Evolutionary conservation across 2,329 filamentous ascomycete genomes (phyloP).

Genomic region (Bipolaris bicolor): DNA sequence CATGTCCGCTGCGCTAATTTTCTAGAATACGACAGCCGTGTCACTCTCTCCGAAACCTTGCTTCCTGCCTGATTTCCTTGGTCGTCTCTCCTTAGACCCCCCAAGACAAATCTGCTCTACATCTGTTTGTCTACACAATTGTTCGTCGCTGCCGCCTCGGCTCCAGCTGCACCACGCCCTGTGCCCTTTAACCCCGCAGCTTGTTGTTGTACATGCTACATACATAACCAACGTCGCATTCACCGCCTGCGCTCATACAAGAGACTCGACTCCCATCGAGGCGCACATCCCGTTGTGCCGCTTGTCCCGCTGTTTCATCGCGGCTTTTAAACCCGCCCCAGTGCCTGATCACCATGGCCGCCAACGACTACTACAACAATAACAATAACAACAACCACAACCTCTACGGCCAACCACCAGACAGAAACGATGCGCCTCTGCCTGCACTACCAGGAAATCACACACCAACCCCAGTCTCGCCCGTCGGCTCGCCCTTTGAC

Average conservation of each 20-base stretch:
- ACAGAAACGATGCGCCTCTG: slow-evolving; percentile 47
- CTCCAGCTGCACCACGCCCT: slow-evolving; percentile 5
- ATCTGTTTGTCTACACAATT: not conserved
- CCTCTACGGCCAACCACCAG: slow-evolving; percentile 38
- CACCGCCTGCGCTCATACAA: not conserved
- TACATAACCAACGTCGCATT: not conserved
- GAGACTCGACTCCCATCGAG: not conserved
- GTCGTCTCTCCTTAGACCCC: not conserved
- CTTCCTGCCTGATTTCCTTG: not conserved
- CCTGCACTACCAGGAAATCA: slow-evolving; percentile 38
- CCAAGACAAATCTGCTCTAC: not conserved
- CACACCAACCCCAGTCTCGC: slow-evolving; percentile 42
- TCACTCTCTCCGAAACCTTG: not conserved
- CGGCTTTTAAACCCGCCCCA: not conserved
- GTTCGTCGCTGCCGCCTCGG: not conserved
- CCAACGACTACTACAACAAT: slow-evolving; percentile 66
- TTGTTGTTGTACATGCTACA: slow-evolving; percentile 3
- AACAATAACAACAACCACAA: slow-evolving; percentile 65
- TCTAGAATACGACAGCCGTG: not conserved
- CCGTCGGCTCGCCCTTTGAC: slow-evolving; percentile 42
- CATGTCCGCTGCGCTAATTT: not conserved
- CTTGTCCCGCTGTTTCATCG: not conserved
- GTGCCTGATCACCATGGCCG: slow-evolving; percentile 48
- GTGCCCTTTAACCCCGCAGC: slow-evolving; percentile 11
- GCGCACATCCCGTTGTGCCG: not conserved